Base-by-base conservation (phyloP, 768 basidiomycete species). In the Dacryopinax primogenitus region DNA sequence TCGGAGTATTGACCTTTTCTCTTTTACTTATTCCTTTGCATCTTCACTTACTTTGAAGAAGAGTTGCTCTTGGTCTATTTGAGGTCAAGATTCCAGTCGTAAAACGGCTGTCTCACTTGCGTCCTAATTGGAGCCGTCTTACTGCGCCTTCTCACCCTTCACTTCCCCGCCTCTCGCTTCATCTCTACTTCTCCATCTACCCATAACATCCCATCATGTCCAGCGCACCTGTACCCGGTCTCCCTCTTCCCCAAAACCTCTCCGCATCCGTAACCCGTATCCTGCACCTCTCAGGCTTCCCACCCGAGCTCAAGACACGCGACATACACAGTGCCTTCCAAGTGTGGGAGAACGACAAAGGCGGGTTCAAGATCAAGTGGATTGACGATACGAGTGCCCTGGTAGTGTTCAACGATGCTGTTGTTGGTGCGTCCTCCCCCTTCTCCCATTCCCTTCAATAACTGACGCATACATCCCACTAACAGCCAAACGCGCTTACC, bases 361-460 rank as follows among this genome's bases (percentile, higher is more conserved):
- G 95, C 32, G 96, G 96, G 26, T 96, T 95, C 80, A 92, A 94
- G 82, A 94, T 99, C 74, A 99, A 99, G 75, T 99, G 96, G 96
- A 83, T 85, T 71, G 94, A 99, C 76, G 96, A 99, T 76, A 92
- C 91, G 36, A 94, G 90, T 73, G 88, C 95, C 39, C 78, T 94
- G 70, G 88, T 96, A 70, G 96, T 99, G 64, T 99, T 99, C 74
- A 83, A 84, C 68, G 96, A 98, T 77, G 85, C 96, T 65, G 79
- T 82, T 61, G 81, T 88, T 45, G 95, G 96, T 97, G 73, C 80
- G 94, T 82, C 62, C 66, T 63, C 58, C n/a, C 68, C 67, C 66
- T 62, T 61, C 65, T 36, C 69, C 62, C 36, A 39, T 30, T 35
- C 35, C 35, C 64, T 33, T 45, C 47, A 35, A n/a, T 2, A 12